phyloP scores from a whole-genome alignment of 2,329 filamentous ascomycete species.

The Gnomoniopsis sp. region DNA sequence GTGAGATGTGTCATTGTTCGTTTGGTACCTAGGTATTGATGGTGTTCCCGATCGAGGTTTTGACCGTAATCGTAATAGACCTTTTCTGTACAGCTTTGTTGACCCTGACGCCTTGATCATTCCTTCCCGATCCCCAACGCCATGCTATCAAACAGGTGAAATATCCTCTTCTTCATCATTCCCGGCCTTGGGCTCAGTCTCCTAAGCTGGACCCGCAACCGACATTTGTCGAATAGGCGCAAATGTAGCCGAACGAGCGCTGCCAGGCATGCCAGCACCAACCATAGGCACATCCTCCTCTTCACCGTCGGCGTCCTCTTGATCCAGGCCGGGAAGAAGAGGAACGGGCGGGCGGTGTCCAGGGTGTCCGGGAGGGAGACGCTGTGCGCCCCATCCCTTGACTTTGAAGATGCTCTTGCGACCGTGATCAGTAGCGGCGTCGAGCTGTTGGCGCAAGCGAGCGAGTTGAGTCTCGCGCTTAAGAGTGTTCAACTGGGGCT shows the following conservation, averaged over 20 bases:
- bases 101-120: neutral
- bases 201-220: constrained; percentile 14
- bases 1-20: neutral
- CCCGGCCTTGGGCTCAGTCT: neutral
- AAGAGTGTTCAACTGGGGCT: constrained; percentile 59
- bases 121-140: constrained; percentile 2
- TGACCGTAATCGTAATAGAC: neutral
- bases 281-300: constrained; percentile 38
- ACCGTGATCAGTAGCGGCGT: constrained; percentile 63
- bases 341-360: constrained; percentile 24
- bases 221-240: constrained; percentile 17
- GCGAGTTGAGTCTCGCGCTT: constrained; percentile 61
- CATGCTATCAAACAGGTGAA: neutral
- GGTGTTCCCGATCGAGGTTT: neutral
- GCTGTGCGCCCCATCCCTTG: constrained; percentile 53
- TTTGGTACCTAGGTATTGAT: neutral
- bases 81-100: neutral
- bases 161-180: neutral
- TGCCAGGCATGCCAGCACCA: constrained; percentile 8
- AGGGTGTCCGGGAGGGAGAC: constrained; percentile 46
- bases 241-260: constrained; percentile 10
- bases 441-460: constrained; percentile 62
- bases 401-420: constrained; percentile 64
- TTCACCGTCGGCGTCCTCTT: constrained; percentile 58
- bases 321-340: constrained; percentile 33